Conservation (phyloP, 2,329 filamentous ascomycete species). For the Colletotrichum abscissum region DNA sequence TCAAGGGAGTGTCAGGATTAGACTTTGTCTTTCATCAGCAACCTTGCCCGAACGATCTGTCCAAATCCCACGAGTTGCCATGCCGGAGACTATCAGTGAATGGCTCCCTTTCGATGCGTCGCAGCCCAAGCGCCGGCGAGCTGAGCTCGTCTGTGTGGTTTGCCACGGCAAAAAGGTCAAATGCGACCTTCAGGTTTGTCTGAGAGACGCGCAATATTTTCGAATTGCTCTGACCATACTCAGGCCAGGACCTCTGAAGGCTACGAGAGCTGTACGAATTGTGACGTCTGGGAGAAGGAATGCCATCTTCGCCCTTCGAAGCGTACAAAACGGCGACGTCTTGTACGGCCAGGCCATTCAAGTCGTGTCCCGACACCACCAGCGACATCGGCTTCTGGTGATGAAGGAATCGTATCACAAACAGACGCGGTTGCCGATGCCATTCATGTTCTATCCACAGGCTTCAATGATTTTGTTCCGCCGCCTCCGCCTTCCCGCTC, state of each 20-base stretch:
- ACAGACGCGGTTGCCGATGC: neutral
- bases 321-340: conserved; percentile 39
- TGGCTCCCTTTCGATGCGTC: conserved; percentile 47
- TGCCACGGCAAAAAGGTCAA: conserved; percentile 51
- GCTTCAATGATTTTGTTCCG: neutral
- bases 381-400: conserved; percentile 11
- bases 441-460: neutral
- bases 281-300: conserved; percentile 40
- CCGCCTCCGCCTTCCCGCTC: neutral
- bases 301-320: conserved; percentile 45
- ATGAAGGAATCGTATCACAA: neutral
- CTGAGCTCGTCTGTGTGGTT: conserved; percentile 43
- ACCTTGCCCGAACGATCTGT: neutral
- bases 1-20: neutral
- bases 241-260: conserved; percentile 39
- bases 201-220: neutral
- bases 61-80: conserved; percentile 12
- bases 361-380: neutral
- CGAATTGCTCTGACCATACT: neutral
- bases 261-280: conserved; percentile 43
- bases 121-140: conserved; percentile 47
- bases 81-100: conserved; percentile 44
- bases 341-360: neutral
- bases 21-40: neutral
- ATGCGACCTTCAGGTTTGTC: conserved; percentile 45